Evolutionary conservation across 2,329 filamentous ascomycete species (phyloP).

Genomic region (Alternaria brassicae): DNA sequence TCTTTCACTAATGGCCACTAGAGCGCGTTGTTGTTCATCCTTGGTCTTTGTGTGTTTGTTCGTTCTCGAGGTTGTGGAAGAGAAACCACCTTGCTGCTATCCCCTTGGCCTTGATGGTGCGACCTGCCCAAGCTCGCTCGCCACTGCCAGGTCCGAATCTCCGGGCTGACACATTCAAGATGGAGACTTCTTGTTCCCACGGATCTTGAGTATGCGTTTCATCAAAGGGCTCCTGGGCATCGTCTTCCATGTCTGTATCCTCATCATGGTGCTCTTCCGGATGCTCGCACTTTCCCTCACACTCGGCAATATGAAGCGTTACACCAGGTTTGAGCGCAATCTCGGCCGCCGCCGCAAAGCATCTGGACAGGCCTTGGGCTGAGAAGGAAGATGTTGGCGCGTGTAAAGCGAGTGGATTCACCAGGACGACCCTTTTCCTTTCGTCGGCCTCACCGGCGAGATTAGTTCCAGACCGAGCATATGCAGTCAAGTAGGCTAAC

Average conservation of each 20-base stretch:
- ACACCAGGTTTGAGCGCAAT: conserved; percentile 54
- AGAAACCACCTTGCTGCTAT: conserved; percentile 56
- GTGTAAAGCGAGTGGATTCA: conserved; percentile 71
- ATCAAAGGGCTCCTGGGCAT: conserved; percentile 9
- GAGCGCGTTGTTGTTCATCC: conserved; percentile 10
- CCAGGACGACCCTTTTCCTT: conserved; percentile 61
- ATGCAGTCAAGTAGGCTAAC: conserved; percentile 73
- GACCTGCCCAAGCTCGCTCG: conserved; percentile 56
- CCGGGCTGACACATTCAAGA: conserved; percentile 57
- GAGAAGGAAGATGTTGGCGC: conserved; percentile 75
- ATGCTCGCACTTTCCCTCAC: conserved; percentile 20
- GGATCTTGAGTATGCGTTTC: conserved; percentile 32
- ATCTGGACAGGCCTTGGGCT: conserved; percentile 72
- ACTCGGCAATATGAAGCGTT: conserved; percentile 55
- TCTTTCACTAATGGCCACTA: conserved; percentile 10
- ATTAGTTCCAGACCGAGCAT: conserved; percentile 18
- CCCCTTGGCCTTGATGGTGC: conserved; percentile 54
- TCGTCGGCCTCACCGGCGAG: conserved; percentile 13
- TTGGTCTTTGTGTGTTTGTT: conserved; percentile 9
- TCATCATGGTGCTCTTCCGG: conserved; percentile 64
- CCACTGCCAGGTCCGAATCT: conserved; percentile 43
- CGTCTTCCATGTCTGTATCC: conserved; percentile 48
- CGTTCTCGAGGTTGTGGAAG: conserved; percentile 29
- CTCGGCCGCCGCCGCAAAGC: conserved; percentile 69
- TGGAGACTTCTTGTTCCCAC: conserved; percentile 57